Conservation (phyloP, 495 filamentous ascomycete species). For the Penicillium paxilli region DNA sequence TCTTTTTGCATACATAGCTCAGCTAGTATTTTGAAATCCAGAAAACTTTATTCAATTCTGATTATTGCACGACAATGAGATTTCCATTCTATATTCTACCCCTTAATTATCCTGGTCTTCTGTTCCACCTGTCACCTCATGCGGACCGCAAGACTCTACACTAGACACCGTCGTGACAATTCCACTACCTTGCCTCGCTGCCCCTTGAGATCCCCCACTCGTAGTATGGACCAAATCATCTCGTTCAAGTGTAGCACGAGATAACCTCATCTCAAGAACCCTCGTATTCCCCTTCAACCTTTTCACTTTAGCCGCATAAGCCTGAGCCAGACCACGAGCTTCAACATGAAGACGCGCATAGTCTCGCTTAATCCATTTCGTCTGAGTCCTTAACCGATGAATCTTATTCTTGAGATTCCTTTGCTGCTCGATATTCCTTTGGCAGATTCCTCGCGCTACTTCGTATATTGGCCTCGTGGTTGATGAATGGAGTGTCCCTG, state of each 20-base stretch:
- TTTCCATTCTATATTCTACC: background rate
- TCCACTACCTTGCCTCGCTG: too few relatives aligned
- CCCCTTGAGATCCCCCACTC: too few relatives aligned
- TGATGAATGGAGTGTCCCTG: slow-evolving; percentile 12
- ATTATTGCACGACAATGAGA: too few relatives aligned
- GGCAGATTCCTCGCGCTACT: slow-evolving; percentile 22
- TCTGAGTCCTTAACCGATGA: slow-evolving; percentile 10
- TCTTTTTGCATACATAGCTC: too few relatives aligned
- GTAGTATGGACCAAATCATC: background rate
- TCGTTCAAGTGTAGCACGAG: background rate
- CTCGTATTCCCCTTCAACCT: background rate
- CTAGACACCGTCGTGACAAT: too few relatives aligned
- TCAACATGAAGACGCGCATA: slow-evolving; percentile 7
- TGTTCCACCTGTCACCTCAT: too few relatives aligned
- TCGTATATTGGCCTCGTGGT: slow-evolving; percentile 23
- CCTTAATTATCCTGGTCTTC: too few relatives aligned
- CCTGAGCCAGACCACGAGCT: slow-evolving; percentile 9
- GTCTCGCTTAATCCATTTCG: slow-evolving; percentile 13
- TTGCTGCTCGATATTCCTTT: slow-evolving; percentile 7
- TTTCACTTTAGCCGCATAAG: slow-evolving; percentile 10
- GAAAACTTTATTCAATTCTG: too few relatives aligned
- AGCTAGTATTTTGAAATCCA: too few relatives aligned
- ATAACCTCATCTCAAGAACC: background rate
- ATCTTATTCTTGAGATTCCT: slow-evolving; percentile 13
- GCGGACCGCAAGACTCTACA: too few relatives aligned